Evolutionary conservation across 139 green algal species (phyloP).

Genomic region (Micractinium sp.): DNA sequence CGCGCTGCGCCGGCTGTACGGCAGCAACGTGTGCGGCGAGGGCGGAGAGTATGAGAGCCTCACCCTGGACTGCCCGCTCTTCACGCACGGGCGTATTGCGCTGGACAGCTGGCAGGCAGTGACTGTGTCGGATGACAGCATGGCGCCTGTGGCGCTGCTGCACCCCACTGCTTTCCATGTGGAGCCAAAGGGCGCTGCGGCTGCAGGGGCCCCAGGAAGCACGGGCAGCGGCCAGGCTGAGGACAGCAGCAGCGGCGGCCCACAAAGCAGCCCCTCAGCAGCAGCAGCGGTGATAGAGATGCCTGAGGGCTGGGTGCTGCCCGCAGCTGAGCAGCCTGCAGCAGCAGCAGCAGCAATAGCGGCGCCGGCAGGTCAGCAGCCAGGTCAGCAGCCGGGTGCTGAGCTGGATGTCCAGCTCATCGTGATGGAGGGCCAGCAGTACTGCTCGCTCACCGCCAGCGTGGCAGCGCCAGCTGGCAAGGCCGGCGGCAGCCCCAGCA

Average conservation of each 20-base stretch:
- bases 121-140: constrained; percentile 50
- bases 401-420: constrained; percentile 2
- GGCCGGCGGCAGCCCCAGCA: too few species aligned
- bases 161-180: constrained; percentile 77
- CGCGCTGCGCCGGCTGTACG: constrained; percentile 69
- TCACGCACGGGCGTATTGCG: constrained; percentile 75
- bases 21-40: constrained; percentile 94
- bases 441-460: constrained; percentile 23
- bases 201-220: neutral
- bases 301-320: constrained; percentile 42
- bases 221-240: neutral
- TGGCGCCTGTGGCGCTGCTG: constrained; percentile 67
- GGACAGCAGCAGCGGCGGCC: neutral
- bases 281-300: constrained; percentile 41
- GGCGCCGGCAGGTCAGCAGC: neutral
- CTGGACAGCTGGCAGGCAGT: constrained; percentile 69
- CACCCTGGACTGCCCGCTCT: constrained; percentile 89
- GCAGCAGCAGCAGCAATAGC: neutral
- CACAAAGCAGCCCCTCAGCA: too few species aligned
- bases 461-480: neutral
- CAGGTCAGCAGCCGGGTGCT: neutral
- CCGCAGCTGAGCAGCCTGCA: neutral
- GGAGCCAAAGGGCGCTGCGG: constrained; percentile 61
- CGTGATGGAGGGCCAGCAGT: neutral
- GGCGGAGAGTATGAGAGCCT: constrained; percentile 98